A percentile compares a stretch with the other conserved stretches of the same genome.
Conservation (phyloP, 163 green algal genomes). For the Scenedesmus sp. region DNA sequence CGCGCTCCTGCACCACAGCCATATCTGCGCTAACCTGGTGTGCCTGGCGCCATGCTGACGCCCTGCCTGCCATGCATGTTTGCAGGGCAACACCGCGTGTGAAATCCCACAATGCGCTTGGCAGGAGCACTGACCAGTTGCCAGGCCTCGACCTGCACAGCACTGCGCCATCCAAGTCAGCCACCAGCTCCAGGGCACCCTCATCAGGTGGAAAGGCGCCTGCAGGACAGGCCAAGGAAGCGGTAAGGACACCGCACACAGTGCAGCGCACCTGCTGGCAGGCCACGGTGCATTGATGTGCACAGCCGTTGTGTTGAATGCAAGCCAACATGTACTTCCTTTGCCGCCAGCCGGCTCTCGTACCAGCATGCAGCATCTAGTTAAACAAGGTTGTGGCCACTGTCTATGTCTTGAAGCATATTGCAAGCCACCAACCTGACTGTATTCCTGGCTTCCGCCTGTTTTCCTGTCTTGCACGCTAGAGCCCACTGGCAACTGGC, state of each 20-base stretch:
- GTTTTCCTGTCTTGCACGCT: neutral
- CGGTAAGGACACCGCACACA: neutral
- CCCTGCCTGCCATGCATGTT: neutral
- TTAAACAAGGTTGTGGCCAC: no score
- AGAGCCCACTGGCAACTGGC: constrained; percentile 33
- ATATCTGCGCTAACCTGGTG: neutral
- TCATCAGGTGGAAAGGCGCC: neutral
- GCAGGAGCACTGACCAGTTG: constrained; percentile 22
- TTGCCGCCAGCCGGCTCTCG: no score
- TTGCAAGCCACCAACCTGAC: no score
- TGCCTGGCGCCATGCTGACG: neutral
- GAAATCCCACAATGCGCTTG: neutral
- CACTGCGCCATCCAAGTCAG: constrained; percentile 46
- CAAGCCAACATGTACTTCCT: neutral
- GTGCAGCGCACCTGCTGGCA: neutral
- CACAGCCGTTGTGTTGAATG: no score
- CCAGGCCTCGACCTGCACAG: constrained; percentile 42
- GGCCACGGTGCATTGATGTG: no score
- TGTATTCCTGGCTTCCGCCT: neutral
- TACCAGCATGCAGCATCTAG: no score
- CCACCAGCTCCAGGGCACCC: constrained; percentile 5
- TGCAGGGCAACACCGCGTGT: constrained; percentile 24
- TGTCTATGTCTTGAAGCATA: no score
- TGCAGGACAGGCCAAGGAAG: constrained; percentile 24
- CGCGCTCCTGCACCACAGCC: neutral